phyloP scores from a whole-genome alignment of 106 monocot species.

The Cymbidium sinense region DNA sequence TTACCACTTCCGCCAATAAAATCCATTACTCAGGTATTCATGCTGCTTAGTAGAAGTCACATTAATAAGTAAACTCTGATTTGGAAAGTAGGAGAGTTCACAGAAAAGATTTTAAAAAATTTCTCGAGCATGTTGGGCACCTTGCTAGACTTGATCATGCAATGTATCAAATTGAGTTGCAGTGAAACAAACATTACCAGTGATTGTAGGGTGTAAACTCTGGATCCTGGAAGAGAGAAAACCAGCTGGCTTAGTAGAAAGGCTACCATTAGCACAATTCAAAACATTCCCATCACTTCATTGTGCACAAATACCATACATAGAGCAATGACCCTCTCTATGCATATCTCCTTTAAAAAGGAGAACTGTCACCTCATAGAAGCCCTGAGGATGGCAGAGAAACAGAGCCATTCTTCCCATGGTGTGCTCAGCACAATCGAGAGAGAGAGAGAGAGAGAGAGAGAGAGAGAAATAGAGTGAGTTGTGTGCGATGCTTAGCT shows the following conservation, averaged over 20 bases:
- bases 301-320: conserved; percentile 78
- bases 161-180: conserved; percentile 79
- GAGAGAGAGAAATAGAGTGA: too few relatives aligned
- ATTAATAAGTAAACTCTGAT: conserved; percentile 95
- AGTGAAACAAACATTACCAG: conserved; percentile 77
- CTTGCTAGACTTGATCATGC: conserved; percentile 87
- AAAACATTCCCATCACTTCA: too few relatives aligned
- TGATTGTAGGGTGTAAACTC: conserved; percentile 92
- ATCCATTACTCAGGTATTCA: conserved; percentile 96
- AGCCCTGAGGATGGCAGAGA: too few relatives aligned
- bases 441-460: too few relatives aligned
- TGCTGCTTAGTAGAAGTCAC: conserved; percentile 66
- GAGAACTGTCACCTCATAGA: too few relatives aligned
- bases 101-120: conserved; percentile 96
- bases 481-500: too few relatives aligned
- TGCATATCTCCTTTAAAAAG: conserved; percentile 27
- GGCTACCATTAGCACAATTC: too few relatives aligned
- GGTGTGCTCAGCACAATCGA: too few relatives aligned
- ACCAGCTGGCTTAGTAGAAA: conserved; percentile 83
- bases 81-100: conserved; percentile 87
- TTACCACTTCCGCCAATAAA: conserved; percentile 84
- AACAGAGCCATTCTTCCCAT: too few relatives aligned
- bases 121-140: conserved; percentile 97
- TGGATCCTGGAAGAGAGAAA: conserved; percentile 88
- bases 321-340: conserved; percentile 70